Conservation (phyloP, 257 asterid genomes). For the Scutellaria minor region DNA sequence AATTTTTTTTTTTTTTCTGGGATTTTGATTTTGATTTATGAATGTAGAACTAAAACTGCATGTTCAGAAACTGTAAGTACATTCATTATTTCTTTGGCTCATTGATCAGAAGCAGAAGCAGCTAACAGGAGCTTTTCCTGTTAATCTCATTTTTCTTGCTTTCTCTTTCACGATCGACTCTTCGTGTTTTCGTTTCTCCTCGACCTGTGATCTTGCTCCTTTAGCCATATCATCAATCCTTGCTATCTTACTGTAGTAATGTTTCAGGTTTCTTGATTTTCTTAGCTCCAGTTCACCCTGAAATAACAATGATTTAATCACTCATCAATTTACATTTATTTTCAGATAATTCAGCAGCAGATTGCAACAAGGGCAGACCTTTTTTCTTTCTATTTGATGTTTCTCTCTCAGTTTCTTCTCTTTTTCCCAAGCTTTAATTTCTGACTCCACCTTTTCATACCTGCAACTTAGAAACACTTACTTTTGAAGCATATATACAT, state of each 20-base stretch:
- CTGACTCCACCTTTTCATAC: conserved; percentile 52
- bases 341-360: neutral
- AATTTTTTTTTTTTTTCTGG: too few species aligned
- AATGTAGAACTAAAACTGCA: neutral
- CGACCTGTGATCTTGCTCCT: conserved; percentile 58
- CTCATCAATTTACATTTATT: neutral
- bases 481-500: neutral
- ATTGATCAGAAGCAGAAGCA: conserved; percentile 57
- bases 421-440: conserved; percentile 64
- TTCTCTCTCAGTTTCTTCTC: conserved; percentile 55
- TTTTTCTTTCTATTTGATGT: conserved; percentile 56
- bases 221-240: conserved; percentile 57
- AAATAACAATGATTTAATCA: conserved; percentile 9
- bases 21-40: too few species aligned
- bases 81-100: neutral
- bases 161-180: conserved; percentile 54
- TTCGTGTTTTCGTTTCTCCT: conserved; percentile 55
- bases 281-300: conserved; percentile 58
- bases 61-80: neutral
- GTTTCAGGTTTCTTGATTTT: conserved; percentile 57
- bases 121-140: conserved; percentile 44
- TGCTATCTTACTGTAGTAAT: conserved; percentile 57
- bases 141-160: conserved; percentile 54
- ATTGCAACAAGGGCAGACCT: conserved; percentile 51
- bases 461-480: conserved; percentile 40